Base-by-base conservation (phyloP, 306 rosid genomes). In the Senna tora region DNA sequence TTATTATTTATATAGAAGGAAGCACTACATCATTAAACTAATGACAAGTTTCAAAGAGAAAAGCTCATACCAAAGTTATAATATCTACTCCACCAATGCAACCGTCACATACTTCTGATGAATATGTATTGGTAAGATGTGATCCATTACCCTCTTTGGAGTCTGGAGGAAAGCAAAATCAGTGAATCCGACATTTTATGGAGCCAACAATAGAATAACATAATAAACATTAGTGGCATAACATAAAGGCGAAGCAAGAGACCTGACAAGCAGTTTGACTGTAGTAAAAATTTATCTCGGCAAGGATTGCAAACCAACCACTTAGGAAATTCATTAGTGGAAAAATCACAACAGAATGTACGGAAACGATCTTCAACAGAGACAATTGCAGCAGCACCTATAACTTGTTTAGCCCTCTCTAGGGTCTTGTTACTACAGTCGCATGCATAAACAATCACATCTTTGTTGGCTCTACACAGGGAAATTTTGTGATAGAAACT, bases 41-140 rank as follows among this genome's bases (percentile, higher is more conserved):
- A 45, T 15, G 68, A 80, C 16, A n/a, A 11, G 76, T 71, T 21
- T 2, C 38, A 50, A 67, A 41, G 72, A 71, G 59, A 77, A 76
- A 69, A 51, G 65, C 16, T 54, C 89, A 38, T 62, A 91, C 98
- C 98, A 91, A 63, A 36, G 97, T 89, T 63, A 91, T 72, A 76
- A 91, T 87, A 77, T 94, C 96, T 67, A 89, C 85, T 77, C 98
- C 97, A 2, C 94, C 96, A 72, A 79, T 74, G 80, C 96, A 91
- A 67, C 85, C 73, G 55, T 71, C 79, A 70, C 78, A 42, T 57
- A 65, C 89, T 36, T 80, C 60, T 14, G 53, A 71, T 34, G 83
- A 64, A 78, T 36, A 51, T 3, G 75, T 47, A 74, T 65, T 67
- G 46, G 57, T 70, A 60, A 59, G 45, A 41, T 16, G 56, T 5